Conservation (phyloP, 139 green algal genomes). For the Nannochloris sp. region DNA sequence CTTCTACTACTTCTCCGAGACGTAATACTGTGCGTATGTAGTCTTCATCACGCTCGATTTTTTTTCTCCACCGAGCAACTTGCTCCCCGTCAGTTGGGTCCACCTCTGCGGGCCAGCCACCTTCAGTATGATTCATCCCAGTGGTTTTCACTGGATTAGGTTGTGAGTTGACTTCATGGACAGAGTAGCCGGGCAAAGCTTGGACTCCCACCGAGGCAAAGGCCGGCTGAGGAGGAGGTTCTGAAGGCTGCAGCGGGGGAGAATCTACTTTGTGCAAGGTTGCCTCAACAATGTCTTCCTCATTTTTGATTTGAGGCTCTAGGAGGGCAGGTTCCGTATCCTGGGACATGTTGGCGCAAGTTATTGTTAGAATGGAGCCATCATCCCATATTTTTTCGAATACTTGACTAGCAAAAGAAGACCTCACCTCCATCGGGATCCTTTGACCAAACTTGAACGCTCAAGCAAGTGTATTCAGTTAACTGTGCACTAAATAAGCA, state of each 20-base stretch:
- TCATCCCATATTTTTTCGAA: not conserved
- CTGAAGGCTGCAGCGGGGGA: not conserved
- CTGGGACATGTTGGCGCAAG: not conserved
- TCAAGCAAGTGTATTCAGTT: too few relatives aligned
- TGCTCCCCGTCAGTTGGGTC: constrained; percentile 84
- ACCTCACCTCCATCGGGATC: not conserved
- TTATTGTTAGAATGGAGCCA: too few relatives aligned
- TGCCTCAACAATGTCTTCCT: too few relatives aligned
- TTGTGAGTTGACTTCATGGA: not conserved
- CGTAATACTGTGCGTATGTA: constrained; percentile 77
- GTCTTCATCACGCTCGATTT: constrained; percentile 93
- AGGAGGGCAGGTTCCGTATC: not conserved
- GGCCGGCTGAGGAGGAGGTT: not conserved
- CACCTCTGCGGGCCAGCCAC: constrained; percentile 91
- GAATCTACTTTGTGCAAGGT: not conserved
- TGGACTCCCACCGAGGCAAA: not conserved
- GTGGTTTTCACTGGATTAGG: not conserved
- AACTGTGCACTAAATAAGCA: too few relatives aligned
- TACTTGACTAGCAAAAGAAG: not conserved
- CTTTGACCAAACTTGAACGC: not conserved
- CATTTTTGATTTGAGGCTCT: too few relatives aligned
- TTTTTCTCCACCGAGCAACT: constrained; percentile 60
- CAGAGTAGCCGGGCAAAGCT: not conserved
- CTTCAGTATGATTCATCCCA: constrained; percentile 76
- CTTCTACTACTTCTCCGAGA: constrained; percentile 62